Base-by-base conservation (phyloP, 148 eudicot species). In the Beta vulgaris region DNA sequence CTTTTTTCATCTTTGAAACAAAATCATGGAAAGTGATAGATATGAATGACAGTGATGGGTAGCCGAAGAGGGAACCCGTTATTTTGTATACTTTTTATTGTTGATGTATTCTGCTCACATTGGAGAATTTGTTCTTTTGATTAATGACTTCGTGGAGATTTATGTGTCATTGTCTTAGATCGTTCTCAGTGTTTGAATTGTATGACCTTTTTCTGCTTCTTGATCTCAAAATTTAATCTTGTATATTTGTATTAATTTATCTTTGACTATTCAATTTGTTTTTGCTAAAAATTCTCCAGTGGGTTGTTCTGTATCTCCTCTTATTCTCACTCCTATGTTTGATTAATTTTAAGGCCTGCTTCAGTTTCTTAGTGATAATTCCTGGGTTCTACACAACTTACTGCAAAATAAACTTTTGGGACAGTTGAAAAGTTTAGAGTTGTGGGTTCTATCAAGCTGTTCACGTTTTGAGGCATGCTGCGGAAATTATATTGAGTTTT, bases 191-290 rank as follows among this genome's bases (percentile, higher is more conserved):
- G n/a, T 57, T 51, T 39, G 39, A 31, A 35, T 63, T 60, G 66
- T 43, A 28, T 58, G 63, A 61, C 53, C 35, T 59, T n/a, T 48
- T 68, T 10, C 55, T 73, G 69, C 53, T n/a, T 34, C 8, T 44
- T 78, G 73, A 66, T 73, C 62, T 10, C n/a, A 49, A 44, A 44
- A 28, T 58, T 55, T 26, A 78, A 65, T 66, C 39, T 37, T 49
- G 26, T 36, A 28, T 60, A 61, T 18, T 28, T 59, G 4, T 37
- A 31, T 23, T 53, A 29, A 11, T 10, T 15, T 19, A 10, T 23
- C 25, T 14, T 21, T 53, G 2, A 43, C 29, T 55, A 34, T 19
- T 59, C 44, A 18, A 23, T 67, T 42, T 3, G 14, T 66, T 39
- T 67, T 32, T 69, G 66, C 25, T 59, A 28, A 28, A 36, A 4